Conservation (phyloP, 495 filamentous ascomycete genomes). For the Tuber borchii region DNA sequence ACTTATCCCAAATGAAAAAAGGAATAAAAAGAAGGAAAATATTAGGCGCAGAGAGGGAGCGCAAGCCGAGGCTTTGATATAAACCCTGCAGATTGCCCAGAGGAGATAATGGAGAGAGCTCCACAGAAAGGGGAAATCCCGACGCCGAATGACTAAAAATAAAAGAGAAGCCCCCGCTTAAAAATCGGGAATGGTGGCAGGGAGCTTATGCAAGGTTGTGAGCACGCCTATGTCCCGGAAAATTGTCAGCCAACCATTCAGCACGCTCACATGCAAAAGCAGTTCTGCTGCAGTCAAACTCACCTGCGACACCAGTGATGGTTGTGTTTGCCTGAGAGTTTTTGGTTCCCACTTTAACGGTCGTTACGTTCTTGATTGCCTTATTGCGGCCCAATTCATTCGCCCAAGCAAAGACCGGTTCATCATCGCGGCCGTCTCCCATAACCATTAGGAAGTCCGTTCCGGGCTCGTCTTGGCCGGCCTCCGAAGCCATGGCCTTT, state of each 20-base stretch:
- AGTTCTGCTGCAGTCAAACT: slow-evolving; percentile 14
- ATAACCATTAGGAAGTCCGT: slow-evolving; percentile 79
- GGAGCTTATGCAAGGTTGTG: slow-evolving; percentile 45
- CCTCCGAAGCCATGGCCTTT: slow-evolving; percentile 58
- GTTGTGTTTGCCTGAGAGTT: slow-evolving; percentile 84
- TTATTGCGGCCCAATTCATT: slow-evolving; percentile 58
- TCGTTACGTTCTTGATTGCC: slow-evolving; percentile 61
- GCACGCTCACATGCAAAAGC: slow-evolving; percentile 10
- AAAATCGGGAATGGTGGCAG: slow-evolving; percentile 27
- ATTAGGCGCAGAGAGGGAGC: background rate
- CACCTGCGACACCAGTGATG: slow-evolving; percentile 80
- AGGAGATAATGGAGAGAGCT: background rate
- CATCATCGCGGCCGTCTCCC: slow-evolving; percentile 85
- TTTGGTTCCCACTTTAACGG: slow-evolving; percentile 72
- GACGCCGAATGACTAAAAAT: slow-evolving; percentile 3
- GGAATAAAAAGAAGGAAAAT: too few species aligned
- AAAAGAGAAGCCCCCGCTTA: background rate
- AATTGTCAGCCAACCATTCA: slow-evolving; percentile 23
- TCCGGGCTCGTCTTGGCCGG: slow-evolving; percentile 45
- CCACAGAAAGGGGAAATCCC: background rate
- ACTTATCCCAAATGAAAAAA: background rate
- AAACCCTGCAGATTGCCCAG: background rate
- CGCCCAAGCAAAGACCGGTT: slow-evolving; percentile 88
- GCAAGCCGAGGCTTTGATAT: background rate
- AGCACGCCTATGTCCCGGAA: slow-evolving; percentile 42